Percentiles rank a stretch among this genome's conserved stretches.
phyloP scores from a whole-genome alignment of 2,329 filamentous ascomycete species.

The Venturia pyrina region DNA sequence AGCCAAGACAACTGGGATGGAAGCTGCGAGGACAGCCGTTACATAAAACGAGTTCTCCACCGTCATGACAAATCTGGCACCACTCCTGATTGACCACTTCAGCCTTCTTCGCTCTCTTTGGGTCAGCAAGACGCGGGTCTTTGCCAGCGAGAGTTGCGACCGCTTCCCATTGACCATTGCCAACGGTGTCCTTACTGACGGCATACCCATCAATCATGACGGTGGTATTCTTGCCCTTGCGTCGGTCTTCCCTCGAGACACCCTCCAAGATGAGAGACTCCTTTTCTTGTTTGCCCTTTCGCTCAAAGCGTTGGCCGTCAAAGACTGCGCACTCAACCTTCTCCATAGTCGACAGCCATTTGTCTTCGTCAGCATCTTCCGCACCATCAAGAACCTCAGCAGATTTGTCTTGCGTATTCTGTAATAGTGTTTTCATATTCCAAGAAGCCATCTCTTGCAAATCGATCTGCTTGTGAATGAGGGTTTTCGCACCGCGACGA shows the following conservation, averaged over 20 bases:
- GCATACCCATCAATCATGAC: constrained; percentile 47
- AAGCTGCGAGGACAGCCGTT: constrained; percentile 45
- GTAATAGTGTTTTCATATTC: constrained; percentile 44
- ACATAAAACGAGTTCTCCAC: constrained; percentile 39
- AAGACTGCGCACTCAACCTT: constrained; percentile 48
- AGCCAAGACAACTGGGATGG: constrained; percentile 40
- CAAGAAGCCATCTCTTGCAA: constrained; percentile 48
- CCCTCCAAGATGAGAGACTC: constrained; percentile 26
- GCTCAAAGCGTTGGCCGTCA: constrained; percentile 42
- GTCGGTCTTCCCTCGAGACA: constrained; percentile 37
- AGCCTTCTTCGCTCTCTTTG: constrained; percentile 38
- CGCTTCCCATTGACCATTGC: constrained; percentile 45
- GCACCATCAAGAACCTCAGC: constrained; percentile 23
- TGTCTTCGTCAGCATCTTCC: constrained; percentile 37
- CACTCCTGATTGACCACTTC: constrained; percentile 27
- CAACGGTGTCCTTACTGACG: constrained; percentile 46
- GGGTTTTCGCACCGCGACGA: constrained; percentile 43
- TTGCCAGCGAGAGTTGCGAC: constrained; percentile 48
- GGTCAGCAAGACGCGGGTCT: constrained; percentile 41
- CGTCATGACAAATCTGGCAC: constrained; percentile 43
- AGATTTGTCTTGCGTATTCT: constrained; percentile 43
- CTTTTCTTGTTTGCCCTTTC: constrained; percentile 24
- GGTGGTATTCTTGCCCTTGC: constrained; percentile 47
- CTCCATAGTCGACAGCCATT: constrained; percentile 48
- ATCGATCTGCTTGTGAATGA: constrained; percentile 43